These are phyloP conservation scores for Lithohypha guttulata DNA, from an alignment of 2,329 filamentous ascomycete genomes.

Conservation along the genomic window DNA sequence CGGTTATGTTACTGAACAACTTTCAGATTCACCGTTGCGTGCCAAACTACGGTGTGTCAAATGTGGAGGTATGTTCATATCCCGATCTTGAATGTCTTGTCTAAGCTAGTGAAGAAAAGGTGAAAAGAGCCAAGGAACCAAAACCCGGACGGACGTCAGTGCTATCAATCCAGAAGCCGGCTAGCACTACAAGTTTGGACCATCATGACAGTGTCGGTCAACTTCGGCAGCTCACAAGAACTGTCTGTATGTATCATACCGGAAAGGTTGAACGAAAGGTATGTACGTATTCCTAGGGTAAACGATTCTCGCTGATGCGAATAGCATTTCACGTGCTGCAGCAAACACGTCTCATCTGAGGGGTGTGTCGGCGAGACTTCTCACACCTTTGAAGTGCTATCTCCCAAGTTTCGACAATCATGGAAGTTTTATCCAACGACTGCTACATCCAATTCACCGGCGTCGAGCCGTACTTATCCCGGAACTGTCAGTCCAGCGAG, in stretches of 20 bases:
- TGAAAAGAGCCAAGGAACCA: neutral
- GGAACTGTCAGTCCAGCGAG: conserved; percentile 2
- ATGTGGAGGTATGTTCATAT: conserved; percentile 7
- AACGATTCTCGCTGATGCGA: conserved; percentile 2
- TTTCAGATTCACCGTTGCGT: conserved; percentile 10
- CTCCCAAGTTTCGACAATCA: neutral
- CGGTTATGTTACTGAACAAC: conserved; percentile 15
- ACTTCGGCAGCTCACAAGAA: conserved; percentile 1
- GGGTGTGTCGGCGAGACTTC: neutral
- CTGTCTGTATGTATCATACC: neutral
- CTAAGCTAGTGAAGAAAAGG: conserved; percentile 2
- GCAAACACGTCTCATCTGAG: neutral
- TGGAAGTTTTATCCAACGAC: neutral
- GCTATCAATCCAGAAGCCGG: neutral
- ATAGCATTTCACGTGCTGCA: neutral
- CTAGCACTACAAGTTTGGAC: neutral
- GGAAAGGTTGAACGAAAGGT: conserved; percentile 1
- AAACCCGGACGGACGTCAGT: conserved; percentile 2
- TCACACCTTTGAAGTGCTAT: conserved; percentile 1
- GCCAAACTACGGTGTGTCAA: conserved; percentile 11
- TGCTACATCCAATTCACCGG: neutral
- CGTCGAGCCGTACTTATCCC: neutral
- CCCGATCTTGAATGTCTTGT: neutral
- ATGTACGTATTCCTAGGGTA: neutral
- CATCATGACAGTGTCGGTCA: neutral